Percentiles rank a stretch among this genome's conserved stretches.
Evolutionary conservation across 148 eudicot genomes (phyloP).

Genomic region (Selenicereus undatus): DNA sequence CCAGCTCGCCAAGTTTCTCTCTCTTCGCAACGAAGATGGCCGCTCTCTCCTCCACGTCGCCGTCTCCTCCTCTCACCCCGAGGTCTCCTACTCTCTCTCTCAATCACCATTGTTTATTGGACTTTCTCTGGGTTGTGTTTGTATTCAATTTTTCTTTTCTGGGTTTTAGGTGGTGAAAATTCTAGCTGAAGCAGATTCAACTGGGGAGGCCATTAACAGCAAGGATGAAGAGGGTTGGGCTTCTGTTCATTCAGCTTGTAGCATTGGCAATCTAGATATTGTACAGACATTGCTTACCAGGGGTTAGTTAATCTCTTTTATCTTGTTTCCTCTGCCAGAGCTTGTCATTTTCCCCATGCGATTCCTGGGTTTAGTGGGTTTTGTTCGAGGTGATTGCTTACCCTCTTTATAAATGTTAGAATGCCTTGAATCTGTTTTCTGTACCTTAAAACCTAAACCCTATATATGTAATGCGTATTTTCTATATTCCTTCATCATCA

Average conservation of each 20-base stretch:
- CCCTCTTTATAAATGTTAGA: neutral
- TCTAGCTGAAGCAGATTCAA: slow-evolving; percentile 59
- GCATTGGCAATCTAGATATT: slow-evolving; percentile 74
- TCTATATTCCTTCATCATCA: no score
- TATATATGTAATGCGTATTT: no score
- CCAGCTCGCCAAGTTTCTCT: slow-evolving; percentile 45
- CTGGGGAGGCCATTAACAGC: slow-evolving; percentile 52
- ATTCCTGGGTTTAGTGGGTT: neutral
- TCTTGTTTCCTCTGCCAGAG: neutral
- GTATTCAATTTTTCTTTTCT: neutral
- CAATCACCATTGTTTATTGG: neutral
- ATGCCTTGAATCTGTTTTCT: no score
- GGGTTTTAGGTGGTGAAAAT: slow-evolving; percentile 64
- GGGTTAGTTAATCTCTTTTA: slow-evolving; percentile 27
- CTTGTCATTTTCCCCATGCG: neutral
- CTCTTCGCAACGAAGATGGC: slow-evolving; percentile 79
- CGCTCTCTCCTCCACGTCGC: slow-evolving; percentile 95
- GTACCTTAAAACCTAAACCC: no score
- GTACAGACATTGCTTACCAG: slow-evolving; percentile 49
- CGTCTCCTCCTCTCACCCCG: slow-evolving; percentile 43
- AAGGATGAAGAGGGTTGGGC: slow-evolving; percentile 98
- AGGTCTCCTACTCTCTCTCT: slow-evolving; percentile 33
- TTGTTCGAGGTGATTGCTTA: neutral
- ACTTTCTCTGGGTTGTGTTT: neutral
- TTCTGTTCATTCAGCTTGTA: slow-evolving; percentile 86